phyloP scores from a whole-genome alignment of 2,329 filamentous ascomycete species.

The Phyllosticta capitalensis region DNA sequence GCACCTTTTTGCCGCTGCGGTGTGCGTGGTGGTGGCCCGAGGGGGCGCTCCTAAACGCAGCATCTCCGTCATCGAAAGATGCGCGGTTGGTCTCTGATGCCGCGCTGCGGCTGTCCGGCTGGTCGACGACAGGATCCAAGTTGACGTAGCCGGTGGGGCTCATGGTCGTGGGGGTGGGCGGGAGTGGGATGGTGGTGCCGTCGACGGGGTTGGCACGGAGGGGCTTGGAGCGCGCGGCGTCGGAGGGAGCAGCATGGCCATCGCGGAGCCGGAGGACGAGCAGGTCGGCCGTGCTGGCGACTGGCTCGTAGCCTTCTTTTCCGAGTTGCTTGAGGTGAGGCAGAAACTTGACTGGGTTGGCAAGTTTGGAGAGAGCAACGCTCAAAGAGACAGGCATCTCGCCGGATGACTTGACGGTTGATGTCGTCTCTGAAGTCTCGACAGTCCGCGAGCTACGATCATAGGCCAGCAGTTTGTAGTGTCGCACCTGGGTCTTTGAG shows the following conservation, averaged over 20 bases:
- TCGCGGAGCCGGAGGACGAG: constrained; percentile 20
- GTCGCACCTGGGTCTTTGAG: not conserved
- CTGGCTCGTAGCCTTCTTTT: constrained; percentile 18
- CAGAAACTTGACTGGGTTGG: constrained; percentile 12
- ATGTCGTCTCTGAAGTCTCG: constrained; percentile 14
- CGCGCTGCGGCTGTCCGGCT: not conserved
- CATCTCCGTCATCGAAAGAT: not conserved
- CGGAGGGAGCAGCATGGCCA: not conserved
- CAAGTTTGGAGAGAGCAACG: constrained; percentile 2
- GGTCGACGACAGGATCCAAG: constrained; percentile 8
- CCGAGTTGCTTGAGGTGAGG: constrained; percentile 18
- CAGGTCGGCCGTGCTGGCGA: constrained; percentile 22
- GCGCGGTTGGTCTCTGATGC: not conserved
- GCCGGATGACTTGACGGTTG: constrained; percentile 6
- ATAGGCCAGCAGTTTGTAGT: constrained; percentile 22
- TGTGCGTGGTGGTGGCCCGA: not conserved
- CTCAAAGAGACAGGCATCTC: constrained; percentile 14
- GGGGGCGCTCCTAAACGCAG: not conserved
- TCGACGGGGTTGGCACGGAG: constrained; percentile 24
- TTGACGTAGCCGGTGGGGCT: constrained; percentile 11
- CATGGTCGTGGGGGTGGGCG: constrained; percentile 7
- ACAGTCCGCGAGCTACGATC: constrained; percentile 20
- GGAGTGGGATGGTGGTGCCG: constrained; percentile 21
- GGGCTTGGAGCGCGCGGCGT: not conserved
- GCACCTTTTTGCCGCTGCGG: constrained; percentile 6